phyloP scores from a whole-genome alignment of 805 yeast species.

The Kuraishia molischiana region DNA sequence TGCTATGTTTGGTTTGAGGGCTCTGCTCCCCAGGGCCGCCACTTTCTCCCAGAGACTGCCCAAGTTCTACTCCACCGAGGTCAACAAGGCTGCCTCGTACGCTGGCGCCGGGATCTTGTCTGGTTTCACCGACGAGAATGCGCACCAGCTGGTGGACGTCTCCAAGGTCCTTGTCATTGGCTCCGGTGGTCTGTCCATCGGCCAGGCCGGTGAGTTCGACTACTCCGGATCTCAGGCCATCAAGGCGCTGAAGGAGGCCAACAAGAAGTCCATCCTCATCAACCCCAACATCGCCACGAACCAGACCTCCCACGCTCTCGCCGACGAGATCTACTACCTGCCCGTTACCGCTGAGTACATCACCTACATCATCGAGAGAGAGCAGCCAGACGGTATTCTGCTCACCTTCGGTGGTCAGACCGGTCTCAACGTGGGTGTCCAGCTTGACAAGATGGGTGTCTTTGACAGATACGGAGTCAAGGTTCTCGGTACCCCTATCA shows the following conservation, averaged over 20 bases:
- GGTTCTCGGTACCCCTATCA: conserved; percentile 96
- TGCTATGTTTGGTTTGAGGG: too few species aligned
- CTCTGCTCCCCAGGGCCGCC: not conserved
- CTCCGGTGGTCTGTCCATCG: conserved; percentile 94
- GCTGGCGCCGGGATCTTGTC: conserved; percentile 56
- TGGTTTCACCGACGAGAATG: conserved; percentile 48
- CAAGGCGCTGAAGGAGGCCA: conserved; percentile 87
- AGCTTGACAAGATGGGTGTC: conserved; percentile 90
- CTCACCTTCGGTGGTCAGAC: conserved; percentile 99
- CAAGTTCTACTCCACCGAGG: conserved; percentile 13
- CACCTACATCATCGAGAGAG: conserved; percentile 90
- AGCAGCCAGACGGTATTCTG: conserved; percentile 91
- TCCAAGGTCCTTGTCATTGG: conserved; percentile 86
- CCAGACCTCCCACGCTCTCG: conserved; percentile 90
- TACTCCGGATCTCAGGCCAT: conserved; percentile 97
- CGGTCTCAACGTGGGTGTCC: conserved; percentile 91
- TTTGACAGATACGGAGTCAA: conserved; percentile 84
- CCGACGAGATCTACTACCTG: conserved; percentile 89
- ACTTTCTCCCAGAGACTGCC: not conserved
- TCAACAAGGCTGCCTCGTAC: conserved; percentile 28
- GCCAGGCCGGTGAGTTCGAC: conserved; percentile 98
- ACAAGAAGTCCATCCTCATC: conserved; percentile 75
- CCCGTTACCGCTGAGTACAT: conserved; percentile 98
- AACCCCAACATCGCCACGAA: conserved; percentile 96
- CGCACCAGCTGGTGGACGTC: conserved; percentile 69